phyloP scores from a whole-genome alignment of 2,329 filamentous ascomycete genomes.

The Clarireedia monteithiana region DNA sequence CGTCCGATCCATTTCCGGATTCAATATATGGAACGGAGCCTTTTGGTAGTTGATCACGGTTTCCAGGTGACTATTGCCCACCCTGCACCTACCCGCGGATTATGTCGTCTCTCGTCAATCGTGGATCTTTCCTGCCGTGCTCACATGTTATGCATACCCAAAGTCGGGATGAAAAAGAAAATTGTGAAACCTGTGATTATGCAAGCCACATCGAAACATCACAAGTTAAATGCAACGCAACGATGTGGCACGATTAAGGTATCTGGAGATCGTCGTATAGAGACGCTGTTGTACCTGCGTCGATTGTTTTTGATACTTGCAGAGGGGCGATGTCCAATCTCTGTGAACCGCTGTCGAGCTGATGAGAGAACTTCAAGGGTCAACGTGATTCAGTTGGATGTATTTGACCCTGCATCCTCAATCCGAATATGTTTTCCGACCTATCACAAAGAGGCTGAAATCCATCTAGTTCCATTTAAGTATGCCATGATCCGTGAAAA shows the following conservation, averaged over 20 bases:
- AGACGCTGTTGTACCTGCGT: background rate
- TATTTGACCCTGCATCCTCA: background rate
- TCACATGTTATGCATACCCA: conserved; percentile 1
- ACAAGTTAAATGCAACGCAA: background rate
- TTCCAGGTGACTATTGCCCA: conserved; percentile 8
- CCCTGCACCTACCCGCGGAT: conserved; percentile 4
- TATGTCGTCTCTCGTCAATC: background rate
- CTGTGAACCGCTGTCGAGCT: background rate
- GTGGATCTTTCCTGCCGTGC: conserved; percentile 1
- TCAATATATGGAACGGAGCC: background rate
- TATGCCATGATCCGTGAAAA: conserved; percentile 7
- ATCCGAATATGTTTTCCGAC: background rate
- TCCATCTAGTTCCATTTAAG: background rate
- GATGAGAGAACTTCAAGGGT: background rate
- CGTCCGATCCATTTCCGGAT: conserved; percentile 2
- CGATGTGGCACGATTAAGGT: background rate
- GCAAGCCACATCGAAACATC: conserved; percentile 4
- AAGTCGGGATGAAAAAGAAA: background rate
- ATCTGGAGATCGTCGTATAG: background rate
- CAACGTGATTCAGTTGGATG: background rate
- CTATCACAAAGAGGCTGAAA: conserved; percentile 6
- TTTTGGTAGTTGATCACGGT: background rate
- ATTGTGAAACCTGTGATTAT: background rate
- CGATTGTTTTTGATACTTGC: too few relatives aligned
- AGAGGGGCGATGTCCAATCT: background rate